Conservation (phyloP, 2,329 filamentous ascomycete species). For the Pseudopyricularia cyperi region DNA sequence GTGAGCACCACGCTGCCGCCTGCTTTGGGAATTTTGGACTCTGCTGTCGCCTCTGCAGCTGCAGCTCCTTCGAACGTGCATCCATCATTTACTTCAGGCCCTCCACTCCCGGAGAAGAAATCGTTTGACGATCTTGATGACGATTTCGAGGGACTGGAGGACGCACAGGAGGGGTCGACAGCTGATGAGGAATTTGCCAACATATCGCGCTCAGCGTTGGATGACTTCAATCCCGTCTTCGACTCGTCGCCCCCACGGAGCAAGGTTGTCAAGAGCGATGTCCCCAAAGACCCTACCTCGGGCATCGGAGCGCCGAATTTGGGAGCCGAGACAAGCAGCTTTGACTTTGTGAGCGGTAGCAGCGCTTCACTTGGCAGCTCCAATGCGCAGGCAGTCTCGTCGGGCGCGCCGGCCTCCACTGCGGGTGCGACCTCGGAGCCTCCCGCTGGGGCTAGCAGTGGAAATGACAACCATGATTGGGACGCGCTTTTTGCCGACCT, state of each 20-base stretch:
- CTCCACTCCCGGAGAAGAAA: conserved; percentile 27
- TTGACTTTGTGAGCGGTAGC: conserved; percentile 37
- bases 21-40: background rate
- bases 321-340: conserved; percentile 42
- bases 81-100: conserved; percentile 6
- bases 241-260: conserved; percentile 43
- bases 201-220: conserved; percentile 55
- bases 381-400: conserved; percentile 16
- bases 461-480: conserved; percentile 62
- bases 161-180: conserved; percentile 67
- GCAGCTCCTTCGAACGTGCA: conserved; percentile 15
- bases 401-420: background rate
- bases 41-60: conserved; percentile 13
- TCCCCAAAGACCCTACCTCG: conserved; percentile 11
- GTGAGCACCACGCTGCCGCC: conserved; percentile 1
- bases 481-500: conserved; percentile 83
- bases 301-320: conserved; percentile 18
- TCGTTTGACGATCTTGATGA: conserved; percentile 66
- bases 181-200: conserved; percentile 66
- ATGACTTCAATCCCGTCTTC: conserved; percentile 73
- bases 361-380: conserved; percentile 16
- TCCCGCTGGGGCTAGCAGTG: conserved; percentile 8
- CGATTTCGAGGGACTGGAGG: conserved; percentile 71
- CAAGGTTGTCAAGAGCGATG: conserved; percentile 33
- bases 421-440: background rate